Evolutionary conservation across 495 filamentous ascomycete genomes (phyloP).

Genomic region (Hypoxylon crocopeplum): DNA sequence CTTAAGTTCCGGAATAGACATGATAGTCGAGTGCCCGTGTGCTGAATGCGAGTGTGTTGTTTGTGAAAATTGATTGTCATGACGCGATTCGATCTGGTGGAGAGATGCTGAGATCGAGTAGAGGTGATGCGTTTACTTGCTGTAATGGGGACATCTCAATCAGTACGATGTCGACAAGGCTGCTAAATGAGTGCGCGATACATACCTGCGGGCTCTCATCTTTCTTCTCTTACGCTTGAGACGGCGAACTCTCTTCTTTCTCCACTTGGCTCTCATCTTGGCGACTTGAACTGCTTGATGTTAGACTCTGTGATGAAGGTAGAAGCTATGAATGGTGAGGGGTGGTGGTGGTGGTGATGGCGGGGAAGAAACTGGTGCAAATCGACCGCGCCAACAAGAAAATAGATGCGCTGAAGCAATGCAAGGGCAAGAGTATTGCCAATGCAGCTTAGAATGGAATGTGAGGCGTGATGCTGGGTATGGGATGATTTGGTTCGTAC

Average conservation of each 20-base stretch:
- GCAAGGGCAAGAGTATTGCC: neutral
- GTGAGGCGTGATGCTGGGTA: neutral
- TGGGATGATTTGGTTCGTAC: constrained; percentile 7
- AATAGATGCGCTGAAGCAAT: constrained; percentile 2
- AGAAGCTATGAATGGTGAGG: neutral
- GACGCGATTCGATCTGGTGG: constrained; percentile 38
- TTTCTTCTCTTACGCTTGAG: constrained; percentile 99
- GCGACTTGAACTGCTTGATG: constrained; percentile 42
- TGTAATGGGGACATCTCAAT: constrained; percentile 45
- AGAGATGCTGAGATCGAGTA: constrained; percentile 66
- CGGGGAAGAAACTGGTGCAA: constrained; percentile 21
- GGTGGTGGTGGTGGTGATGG: constrained; percentile 6
- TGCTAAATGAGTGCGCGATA: constrained; percentile 3
- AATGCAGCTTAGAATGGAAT: neutral
- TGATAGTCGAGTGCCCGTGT: constrained; percentile 13
- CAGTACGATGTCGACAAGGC: neutral
- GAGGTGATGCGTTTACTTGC: constrained; percentile 72
- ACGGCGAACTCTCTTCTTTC: constrained; percentile 98
- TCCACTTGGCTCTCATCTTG: constrained; percentile 99
- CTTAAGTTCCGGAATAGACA: constrained; percentile 6
- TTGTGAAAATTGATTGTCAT: constrained; percentile 39
- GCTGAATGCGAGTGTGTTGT: constrained; percentile 26
- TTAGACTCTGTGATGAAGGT: constrained; percentile 16
- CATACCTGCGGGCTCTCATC: constrained; percentile 89
- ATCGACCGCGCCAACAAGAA: constrained; percentile 3